A percentile compares a stretch with the other conserved stretches of the same genome.
These are phyloP conservation scores for Trichosporon sp. DNA, from an alignment of 1,284 basidiomycete genomes.

Conservation along the genomic window DNA sequence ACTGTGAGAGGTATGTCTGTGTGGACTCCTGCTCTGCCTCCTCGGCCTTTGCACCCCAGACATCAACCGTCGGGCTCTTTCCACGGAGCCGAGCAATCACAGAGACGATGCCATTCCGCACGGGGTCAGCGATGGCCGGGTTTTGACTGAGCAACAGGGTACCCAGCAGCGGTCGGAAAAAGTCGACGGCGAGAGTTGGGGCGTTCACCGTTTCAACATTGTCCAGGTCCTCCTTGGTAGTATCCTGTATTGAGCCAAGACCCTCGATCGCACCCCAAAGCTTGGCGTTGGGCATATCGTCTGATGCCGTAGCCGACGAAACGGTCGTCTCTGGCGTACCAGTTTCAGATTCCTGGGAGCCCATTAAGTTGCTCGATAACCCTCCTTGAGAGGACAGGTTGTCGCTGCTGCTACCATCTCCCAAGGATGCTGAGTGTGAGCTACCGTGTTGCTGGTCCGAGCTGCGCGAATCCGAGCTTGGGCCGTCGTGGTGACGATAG, in stretches of 20 bases:
- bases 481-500: too few species aligned
- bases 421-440: background rate
- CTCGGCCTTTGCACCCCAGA: constrained; percentile 5
- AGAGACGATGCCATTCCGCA: constrained; percentile 71
- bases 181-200: constrained; percentile 61
- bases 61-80: constrained; percentile 7
- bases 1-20: constrained; percentile 42
- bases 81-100: constrained; percentile 56
- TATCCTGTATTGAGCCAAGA: background rate
- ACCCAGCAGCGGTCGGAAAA: constrained; percentile 87
- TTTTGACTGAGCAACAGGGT: constrained; percentile 79
- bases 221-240: background rate
- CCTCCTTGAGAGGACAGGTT: background rate
- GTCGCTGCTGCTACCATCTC: background rate
- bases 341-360: background rate
- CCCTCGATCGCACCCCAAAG: background rate
- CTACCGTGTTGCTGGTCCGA: background rate
- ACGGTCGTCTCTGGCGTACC: background rate
- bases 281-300: background rate
- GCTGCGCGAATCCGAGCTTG: background rate
- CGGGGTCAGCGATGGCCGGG: constrained; percentile 63
- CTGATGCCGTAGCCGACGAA: background rate
- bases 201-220: constrained; percentile 1
- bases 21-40: constrained; percentile 35
- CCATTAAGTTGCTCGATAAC: background rate